A percentile compares a stretch with the other conserved stretches of the same genome.
Conservation (phyloP, 768 basidiomycete genomes). For the Collybiopsis confluens region DNA sequence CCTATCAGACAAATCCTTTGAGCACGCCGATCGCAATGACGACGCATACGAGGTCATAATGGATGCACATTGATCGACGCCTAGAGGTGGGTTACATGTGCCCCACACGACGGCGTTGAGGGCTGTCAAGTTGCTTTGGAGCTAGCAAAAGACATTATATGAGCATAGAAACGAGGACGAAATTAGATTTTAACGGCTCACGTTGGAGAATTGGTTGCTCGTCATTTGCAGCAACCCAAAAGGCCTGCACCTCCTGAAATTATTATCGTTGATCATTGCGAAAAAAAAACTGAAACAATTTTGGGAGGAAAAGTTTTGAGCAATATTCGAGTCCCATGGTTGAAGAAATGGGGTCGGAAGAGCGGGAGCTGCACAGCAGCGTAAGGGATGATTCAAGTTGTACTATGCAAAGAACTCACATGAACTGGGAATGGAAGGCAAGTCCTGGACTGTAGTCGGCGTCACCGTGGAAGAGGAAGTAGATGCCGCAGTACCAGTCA, state of each 20-base stretch:
- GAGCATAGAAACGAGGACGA: neutral
- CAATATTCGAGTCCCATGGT: slow-evolving; percentile 60
- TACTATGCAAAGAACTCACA: slow-evolving; percentile 15
- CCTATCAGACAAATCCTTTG: slow-evolving; percentile 45
- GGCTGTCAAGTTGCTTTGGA: slow-evolving; percentile 54
- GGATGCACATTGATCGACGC: slow-evolving; percentile 46
- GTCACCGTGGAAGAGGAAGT: slow-evolving; percentile 17
- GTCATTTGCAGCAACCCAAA: slow-evolving; percentile 64
- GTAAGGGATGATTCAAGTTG: neutral
- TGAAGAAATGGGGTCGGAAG: slow-evolving; percentile 79
- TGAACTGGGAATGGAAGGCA: slow-evolving; percentile 49
- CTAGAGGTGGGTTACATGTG: slow-evolving; percentile 63
- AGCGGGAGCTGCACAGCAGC: slow-evolving; percentile 17
- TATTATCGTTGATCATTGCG: slow-evolving; percentile 60
- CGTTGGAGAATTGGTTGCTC: slow-evolving; percentile 35
- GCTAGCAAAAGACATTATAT: slow-evolving; percentile 31
- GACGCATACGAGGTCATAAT: slow-evolving; percentile 67
- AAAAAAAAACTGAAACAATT: slow-evolving; percentile 68
- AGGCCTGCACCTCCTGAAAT: slow-evolving; percentile 73
- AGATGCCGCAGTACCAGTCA: slow-evolving; percentile 7
- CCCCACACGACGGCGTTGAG: slow-evolving; percentile 75
- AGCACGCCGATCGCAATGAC: slow-evolving; percentile 46
- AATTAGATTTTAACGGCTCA: neutral
- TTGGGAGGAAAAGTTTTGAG: slow-evolving; percentile 60
- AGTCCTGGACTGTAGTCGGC: slow-evolving; percentile 20